These are phyloP conservation scores for Hygrocybe punicea DNA, from an alignment of 768 basidiomycete genomes.

Conservation along the genomic window DNA sequence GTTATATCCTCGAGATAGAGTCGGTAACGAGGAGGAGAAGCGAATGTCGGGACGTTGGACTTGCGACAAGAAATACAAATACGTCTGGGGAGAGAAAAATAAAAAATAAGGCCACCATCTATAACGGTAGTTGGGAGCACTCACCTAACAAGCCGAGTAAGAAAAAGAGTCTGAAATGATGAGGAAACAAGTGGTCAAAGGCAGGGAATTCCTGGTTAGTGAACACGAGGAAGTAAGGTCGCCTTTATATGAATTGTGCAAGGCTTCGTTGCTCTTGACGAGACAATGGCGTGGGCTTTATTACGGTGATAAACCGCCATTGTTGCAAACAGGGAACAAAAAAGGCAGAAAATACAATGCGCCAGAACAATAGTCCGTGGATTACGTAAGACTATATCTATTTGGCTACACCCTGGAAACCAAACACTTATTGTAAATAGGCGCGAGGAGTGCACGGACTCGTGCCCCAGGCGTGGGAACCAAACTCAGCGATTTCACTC, in stretches of 20 bases:
- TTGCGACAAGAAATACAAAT: not conserved
- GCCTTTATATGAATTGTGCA: not conserved
- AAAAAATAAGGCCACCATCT: not conserved
- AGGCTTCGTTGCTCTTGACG: not conserved
- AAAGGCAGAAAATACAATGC: not conserved
- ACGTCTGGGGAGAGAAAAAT: not conserved
- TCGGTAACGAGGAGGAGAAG: not conserved
- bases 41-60: not conserved
- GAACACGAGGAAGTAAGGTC: not conserved
- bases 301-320: not conserved
- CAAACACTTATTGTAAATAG: conserved; percentile 1
- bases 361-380: not conserved
- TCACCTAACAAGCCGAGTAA: not conserved
- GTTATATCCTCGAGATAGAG: not conserved
- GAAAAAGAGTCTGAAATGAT: not conserved
- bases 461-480: too few species aligned
- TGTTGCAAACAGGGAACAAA: not conserved
- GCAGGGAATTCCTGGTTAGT: not conserved
- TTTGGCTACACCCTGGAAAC: conserved; percentile 4
- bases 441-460: too few species aligned
- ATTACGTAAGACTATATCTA: not conserved
- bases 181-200: not conserved
- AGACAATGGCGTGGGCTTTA: not conserved
- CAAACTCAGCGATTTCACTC: too few species aligned
- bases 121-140: not conserved